Base-by-base conservation (phyloP, 2,329 filamentous ascomycete genomes). In the Penicillium aurantiogriseum region DNA sequence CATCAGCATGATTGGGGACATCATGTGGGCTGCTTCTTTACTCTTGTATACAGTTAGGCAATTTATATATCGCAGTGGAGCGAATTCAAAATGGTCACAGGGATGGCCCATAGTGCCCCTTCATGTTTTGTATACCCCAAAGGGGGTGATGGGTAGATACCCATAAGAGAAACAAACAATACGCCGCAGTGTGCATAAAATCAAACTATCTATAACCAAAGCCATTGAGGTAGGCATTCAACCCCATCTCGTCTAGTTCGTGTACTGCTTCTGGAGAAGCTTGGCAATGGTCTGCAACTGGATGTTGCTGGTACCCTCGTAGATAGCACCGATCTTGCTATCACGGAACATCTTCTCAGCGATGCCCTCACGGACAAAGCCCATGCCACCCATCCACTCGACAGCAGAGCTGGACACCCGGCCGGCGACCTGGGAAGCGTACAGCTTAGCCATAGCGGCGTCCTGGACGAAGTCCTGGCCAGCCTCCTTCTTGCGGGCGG, bases 341-440 rank as follows among this genome's bases (percentile, higher is more conserved):
- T 99, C 94, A 46, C 94, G 84, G 83, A 89, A 99, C 80, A 88
- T 97, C 85, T 99, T 99, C 85, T 99, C 94, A 0, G 94, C 94
- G 57, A 96, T 86, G 0, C 94, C 94, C 76, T 99, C 94, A 44
- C 94, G 83, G 17, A 99, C 94, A 69, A 99, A 99, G 45, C 94
- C 94, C 94, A 99, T 97, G 43, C 94, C 94, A 47, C 94, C 94
- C 93, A 97, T 97, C 94, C 94, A 99, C 79, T 99, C 94, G 29
- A 99, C 86, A 0, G 93, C 94, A 48, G 89, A 83, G 7, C 92
- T 87, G 54, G 88, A 89, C 21, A 99, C 93, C 54, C 86, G 87
- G 21, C 90, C 90, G 0, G 94, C 94, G 33, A 99, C 91, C 78
- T 99, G 94, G 5, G 90, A 94, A 2, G 94, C 87, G 74, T 90